A percentile compares a stretch with the other conserved stretches of the same genome.
Evolutionary conservation across 805 yeast genomes (phyloP).

Genomic region (Blastobotrys americana): DNA sequence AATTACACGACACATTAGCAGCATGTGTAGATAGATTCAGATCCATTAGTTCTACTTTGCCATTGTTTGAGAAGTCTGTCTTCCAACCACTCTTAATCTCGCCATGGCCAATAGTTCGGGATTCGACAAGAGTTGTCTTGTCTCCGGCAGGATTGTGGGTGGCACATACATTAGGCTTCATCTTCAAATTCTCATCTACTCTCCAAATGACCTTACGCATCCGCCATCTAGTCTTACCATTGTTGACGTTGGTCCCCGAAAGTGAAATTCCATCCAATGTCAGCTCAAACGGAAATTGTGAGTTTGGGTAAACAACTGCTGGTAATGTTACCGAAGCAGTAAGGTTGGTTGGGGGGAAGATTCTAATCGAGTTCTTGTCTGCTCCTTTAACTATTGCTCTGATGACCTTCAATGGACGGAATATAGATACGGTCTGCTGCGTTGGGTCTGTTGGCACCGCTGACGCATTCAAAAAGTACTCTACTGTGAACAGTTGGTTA

Average conservation of each 20-base stretch:
- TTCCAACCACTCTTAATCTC: slow-evolving; percentile 93
- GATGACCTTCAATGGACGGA: slow-evolving; percentile 39
- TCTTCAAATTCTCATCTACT: slow-evolving; percentile 72
- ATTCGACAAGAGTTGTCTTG: slow-evolving; percentile 40
- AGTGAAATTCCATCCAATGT: slow-evolving; percentile 50
- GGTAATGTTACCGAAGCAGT: slow-evolving; percentile 85
- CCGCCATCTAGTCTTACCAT: slow-evolving; percentile 61
- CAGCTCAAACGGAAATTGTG: slow-evolving; percentile 76
- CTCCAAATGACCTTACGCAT: slow-evolving; percentile 87
- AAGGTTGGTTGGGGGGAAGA: slow-evolving; percentile 92
- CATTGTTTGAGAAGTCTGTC: slow-evolving; percentile 72
- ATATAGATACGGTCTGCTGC: slow-evolving; percentile 24
- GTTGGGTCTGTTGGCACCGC: slow-evolving; percentile 25
- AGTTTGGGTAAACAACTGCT: slow-evolving; percentile 80
- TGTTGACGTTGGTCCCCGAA: slow-evolving; percentile 26
- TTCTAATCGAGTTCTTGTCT: slow-evolving; percentile 78
- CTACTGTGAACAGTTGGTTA: slow-evolving; percentile 55
- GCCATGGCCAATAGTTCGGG: slow-evolving; percentile 65
- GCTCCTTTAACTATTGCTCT: slow-evolving; percentile 76
- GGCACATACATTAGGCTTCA: slow-evolving; percentile 47
- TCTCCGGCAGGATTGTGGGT: slow-evolving; percentile 35
- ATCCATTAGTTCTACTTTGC: slow-evolving; percentile 58
- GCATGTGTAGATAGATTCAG: slow-evolving; percentile 30
- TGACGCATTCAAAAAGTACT: slow-evolving; percentile 67
- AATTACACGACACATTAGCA: slow-evolving; percentile 67